phyloP scores from a whole-genome alignment of 1,284 basidiomycete genomes.

The Moniliophthora roreri region DNA sequence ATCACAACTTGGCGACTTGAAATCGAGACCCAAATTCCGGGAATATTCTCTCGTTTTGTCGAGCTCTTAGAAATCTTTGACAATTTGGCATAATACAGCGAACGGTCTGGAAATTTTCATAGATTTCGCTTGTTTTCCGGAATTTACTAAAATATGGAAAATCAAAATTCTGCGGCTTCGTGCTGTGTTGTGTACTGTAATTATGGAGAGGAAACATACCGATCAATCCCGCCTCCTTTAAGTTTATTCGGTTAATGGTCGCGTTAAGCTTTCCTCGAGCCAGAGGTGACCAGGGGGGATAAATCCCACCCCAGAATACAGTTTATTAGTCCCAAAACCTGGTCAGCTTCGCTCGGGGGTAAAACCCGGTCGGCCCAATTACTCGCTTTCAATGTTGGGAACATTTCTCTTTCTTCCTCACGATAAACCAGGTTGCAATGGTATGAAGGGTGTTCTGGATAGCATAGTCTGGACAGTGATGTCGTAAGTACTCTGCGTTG shows the following conservation, averaged over 20 bases:
- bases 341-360: neutral
- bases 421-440: slow-evolving; percentile 61
- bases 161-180: too few relatives aligned
- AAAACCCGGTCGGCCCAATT: too few relatives aligned
- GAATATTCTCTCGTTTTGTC: too few relatives aligned
- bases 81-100: too few relatives aligned
- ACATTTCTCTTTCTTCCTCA: slow-evolving; percentile 73
- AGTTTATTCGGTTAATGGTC: slow-evolving; percentile 36
- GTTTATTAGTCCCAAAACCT: slow-evolving; percentile 17
- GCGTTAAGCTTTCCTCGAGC: slow-evolving; percentile 46
- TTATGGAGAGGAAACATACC: slow-evolving; percentile 26
- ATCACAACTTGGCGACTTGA: too few relatives aligned
- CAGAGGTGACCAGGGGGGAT: slow-evolving; percentile 52
- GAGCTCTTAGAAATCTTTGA: too few relatives aligned
- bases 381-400: slow-evolving; percentile 48
- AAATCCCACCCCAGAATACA: slow-evolving; percentile 34
- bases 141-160: too few relatives aligned
- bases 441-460: slow-evolving; percentile 62
- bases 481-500: slow-evolving; percentile 42
- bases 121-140: too few relatives aligned
- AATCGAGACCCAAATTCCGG: too few relatives aligned
- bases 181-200: too few relatives aligned
- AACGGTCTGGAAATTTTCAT: too few relatives aligned
- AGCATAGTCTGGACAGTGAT: slow-evolving; percentile 36
- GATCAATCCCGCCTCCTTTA: slow-evolving; percentile 34